Evolutionary conservation across 2,329 filamentous ascomycete genomes (phyloP).

Genomic region (Neonectria coccinea): DNA sequence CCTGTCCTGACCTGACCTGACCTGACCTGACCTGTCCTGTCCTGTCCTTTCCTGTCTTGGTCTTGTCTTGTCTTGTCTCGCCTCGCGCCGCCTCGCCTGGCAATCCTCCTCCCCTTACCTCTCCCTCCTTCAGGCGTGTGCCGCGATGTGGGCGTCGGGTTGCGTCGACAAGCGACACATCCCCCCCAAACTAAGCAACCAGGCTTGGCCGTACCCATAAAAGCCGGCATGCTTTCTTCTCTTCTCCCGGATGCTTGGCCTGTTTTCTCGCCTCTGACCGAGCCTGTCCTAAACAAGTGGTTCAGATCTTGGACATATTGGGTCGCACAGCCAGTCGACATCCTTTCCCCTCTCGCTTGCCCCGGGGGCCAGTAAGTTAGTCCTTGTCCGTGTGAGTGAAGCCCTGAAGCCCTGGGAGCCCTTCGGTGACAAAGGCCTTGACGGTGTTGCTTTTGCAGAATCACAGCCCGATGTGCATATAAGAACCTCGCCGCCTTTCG

Average conservation of each 20-base stretch:
- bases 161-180: constrained; percentile 37
- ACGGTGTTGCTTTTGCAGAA: constrained; percentile 44
- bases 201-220: constrained; percentile 44
- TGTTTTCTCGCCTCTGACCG: constrained; percentile 49
- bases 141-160: constrained; percentile 27
- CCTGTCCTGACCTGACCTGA: no score
- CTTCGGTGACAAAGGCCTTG: constrained; percentile 38
- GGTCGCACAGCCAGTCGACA: constrained; percentile 50
- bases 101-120: neutral
- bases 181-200: constrained; percentile 32
- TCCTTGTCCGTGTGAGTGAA: constrained; percentile 32
- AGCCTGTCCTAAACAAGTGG: constrained; percentile 52
- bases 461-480: constrained; percentile 42
- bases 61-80: constrained; percentile 21
- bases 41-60: constrained; percentile 5
- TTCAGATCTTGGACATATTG: constrained; percentile 52
- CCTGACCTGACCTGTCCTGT: no score
- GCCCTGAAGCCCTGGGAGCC: constrained; percentile 26
- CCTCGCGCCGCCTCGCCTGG: constrained; percentile 6
- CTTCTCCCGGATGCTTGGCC: constrained; percentile 40
- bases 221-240: constrained; percentile 36
- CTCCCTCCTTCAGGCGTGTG: constrained; percentile 4
- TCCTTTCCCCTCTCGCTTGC: constrained; percentile 48
- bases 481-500: constrained; percentile 40
- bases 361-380: constrained; percentile 28